Percentiles rank a stretch among this genome's conserved stretches.
phyloP scores from a whole-genome alignment of 2,329 filamentous ascomycete species.

The Cordyceps tenuipes region DNA sequence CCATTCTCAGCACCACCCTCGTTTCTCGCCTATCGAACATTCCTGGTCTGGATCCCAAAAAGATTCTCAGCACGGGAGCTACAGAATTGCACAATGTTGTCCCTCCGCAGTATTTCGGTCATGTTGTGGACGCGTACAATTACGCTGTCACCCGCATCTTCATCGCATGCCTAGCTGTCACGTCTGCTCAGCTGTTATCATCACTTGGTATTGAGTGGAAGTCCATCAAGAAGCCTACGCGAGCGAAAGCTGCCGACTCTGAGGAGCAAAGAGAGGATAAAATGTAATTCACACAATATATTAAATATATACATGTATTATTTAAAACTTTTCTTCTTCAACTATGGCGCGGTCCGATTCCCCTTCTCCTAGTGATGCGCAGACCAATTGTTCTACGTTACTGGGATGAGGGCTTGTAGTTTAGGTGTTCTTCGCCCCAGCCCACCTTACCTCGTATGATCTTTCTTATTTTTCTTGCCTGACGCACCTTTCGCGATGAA shows the following conservation, averaged over 20 bases:
- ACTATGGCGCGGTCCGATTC: too few species aligned
- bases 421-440: too few species aligned
- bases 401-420: too few species aligned
- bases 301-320: too few species aligned
- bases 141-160: constrained; percentile 54
- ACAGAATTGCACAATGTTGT: constrained; percentile 52
- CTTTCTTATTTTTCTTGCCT: too few species aligned
- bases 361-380: too few species aligned
- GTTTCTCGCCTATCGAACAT: constrained; percentile 29
- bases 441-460: too few species aligned
- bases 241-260: constrained; percentile 12
- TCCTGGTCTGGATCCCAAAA: constrained; percentile 33
- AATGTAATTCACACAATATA: not conserved
- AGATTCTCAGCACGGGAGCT: constrained; percentile 41
- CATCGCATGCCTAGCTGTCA: constrained; percentile 50
- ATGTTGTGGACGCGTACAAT: constrained; percentile 58
- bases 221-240: constrained; percentile 48
- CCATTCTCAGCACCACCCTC: constrained; percentile 41
- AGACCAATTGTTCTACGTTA: too few species aligned
- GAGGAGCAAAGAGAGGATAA: constrained; percentile 2
- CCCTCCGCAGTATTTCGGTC: constrained; percentile 36
- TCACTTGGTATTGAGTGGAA: constrained; percentile 57
- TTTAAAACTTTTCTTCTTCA: too few species aligned
- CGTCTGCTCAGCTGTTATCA: constrained; percentile 46
- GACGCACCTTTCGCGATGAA: too few species aligned